phyloP scores from a whole-genome alignment of 2,329 filamentous ascomycete species.

The Westerdykella ornata region DNA sequence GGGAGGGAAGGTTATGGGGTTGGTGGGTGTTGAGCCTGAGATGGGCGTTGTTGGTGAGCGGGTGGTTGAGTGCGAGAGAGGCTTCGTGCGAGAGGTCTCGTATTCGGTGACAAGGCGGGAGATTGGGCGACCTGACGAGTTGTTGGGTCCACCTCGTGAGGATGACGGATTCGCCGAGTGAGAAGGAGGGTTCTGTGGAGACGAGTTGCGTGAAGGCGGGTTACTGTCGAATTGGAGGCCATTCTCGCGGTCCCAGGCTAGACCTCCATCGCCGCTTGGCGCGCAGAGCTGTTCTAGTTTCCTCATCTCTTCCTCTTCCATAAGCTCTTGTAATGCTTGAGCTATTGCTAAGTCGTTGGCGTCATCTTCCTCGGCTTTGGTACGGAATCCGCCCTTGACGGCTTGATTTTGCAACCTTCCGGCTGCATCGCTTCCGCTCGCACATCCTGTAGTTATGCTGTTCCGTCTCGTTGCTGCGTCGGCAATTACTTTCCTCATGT shows the following conservation, averaged over 20 bases:
- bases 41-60: slow-evolving; percentile 16
- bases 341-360: slow-evolving; percentile 84
- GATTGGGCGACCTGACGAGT: slow-evolving; percentile 23
- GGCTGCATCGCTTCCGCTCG: slow-evolving; percentile 60
- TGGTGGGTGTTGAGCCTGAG: slow-evolving; percentile 3
- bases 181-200: slow-evolving; percentile 40
- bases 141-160: slow-evolving; percentile 11
- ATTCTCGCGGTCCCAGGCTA: slow-evolving; percentile 34
- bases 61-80: slow-evolving; percentile 19
- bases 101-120: slow-evolving; percentile 30
- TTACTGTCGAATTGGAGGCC: slow-evolving; percentile 40
- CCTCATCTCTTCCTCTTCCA: slow-evolving; percentile 65
- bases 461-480: slow-evolving; percentile 62
- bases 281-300: slow-evolving; percentile 46
- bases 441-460: slow-evolving; percentile 66
- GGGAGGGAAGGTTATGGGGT: slow-evolving; percentile 15
- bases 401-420: slow-evolving; percentile 62
- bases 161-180: slow-evolving; percentile 13
- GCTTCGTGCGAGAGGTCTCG: slow-evolving; percentile 5
- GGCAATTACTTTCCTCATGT: slow-evolving; percentile 66
- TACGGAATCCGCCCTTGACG: slow-evolving; percentile 65
- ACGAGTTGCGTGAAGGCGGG: slow-evolving; percentile 40
- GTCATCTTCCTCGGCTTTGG: slow-evolving; percentile 78
- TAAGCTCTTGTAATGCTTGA: slow-evolving; percentile 76
- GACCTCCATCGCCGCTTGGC: slow-evolving; percentile 28